Evolutionary conservation across 345 rosid species (phyloP).

Genomic region (Turnera subulata): DNA sequence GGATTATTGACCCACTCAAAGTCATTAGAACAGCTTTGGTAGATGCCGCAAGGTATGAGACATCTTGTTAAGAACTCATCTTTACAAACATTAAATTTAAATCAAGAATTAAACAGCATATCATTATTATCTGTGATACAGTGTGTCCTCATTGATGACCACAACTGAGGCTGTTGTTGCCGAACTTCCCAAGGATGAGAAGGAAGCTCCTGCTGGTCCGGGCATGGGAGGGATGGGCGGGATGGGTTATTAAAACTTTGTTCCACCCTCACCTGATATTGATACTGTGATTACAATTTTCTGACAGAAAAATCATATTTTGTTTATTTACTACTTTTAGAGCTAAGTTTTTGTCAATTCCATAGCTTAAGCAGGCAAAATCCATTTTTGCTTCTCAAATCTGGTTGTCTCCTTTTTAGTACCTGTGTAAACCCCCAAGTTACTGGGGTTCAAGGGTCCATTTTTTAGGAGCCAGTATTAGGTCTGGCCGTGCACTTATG

Average conservation of each 20-base stretch:
- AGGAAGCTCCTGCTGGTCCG: constrained; percentile 44
- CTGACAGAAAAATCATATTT: neutral
- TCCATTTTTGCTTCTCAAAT: too few species aligned
- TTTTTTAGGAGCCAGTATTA: too few species aligned
- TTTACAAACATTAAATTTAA: neutral
- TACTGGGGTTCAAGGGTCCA: too few species aligned
- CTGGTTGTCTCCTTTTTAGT: too few species aligned
- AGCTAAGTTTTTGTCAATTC: too few species aligned
- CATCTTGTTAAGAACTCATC: neutral
- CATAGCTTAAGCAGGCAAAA: too few species aligned
- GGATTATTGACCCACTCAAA: constrained; percentile 89
- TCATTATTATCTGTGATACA: constrained; percentile 21
- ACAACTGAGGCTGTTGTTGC: constrained; percentile 84
- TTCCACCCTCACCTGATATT: neutral
- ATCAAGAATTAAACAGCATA: neutral
- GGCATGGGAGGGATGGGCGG: constrained; percentile 51
- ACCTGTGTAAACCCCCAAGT: too few species aligned
- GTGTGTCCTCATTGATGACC: constrained; percentile 85
- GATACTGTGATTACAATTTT: neutral
- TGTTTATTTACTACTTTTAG: neutral
- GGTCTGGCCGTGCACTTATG: too few species aligned
- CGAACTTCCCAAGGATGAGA: constrained; percentile 80
- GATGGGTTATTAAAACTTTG: constrained; percentile 55
- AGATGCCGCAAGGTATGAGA: constrained; percentile 82
- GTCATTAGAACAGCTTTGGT: constrained; percentile 94